These are phyloP conservation scores for Cordia subcordata DNA, from an alignment of 257 asterid genomes.

Conservation along the genomic window DNA sequence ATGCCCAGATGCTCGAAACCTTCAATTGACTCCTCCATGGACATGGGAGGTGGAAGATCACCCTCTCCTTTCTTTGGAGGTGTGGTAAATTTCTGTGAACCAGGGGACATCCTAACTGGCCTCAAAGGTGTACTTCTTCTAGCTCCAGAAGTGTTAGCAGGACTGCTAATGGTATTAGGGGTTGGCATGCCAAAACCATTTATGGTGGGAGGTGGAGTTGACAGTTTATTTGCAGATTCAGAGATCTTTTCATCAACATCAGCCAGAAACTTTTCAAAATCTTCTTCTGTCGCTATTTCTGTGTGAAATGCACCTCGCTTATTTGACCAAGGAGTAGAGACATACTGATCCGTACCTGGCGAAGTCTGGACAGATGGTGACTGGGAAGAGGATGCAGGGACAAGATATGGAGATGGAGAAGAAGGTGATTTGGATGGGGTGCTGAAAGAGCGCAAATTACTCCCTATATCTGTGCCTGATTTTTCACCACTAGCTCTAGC, in stretches of 20 bases:
- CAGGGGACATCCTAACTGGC: constrained; percentile 96
- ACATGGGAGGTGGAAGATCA: constrained; percentile 89
- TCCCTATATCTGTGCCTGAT: constrained; percentile 44
- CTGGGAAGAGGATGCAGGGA: constrained; percentile 44
- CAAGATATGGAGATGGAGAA: constrained; percentile 75
- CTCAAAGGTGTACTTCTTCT: constrained; percentile 85
- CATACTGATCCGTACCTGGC: constrained; percentile 48
- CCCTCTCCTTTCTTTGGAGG: constrained; percentile 95
- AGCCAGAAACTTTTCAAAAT: constrained; percentile 72
- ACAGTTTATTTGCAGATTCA: constrained; percentile 60
- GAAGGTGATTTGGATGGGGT: constrained; percentile 66
- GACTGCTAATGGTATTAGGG: constrained; percentile 53
- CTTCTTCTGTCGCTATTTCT: constrained; percentile 69
- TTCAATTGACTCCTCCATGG: constrained; percentile 80
- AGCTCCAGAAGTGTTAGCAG: constrained; percentile 74
- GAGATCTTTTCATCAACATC: constrained; percentile 80
- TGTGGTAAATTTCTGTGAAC: constrained; percentile 83
- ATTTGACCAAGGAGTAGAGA: constrained; percentile 71
- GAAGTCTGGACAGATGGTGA: constrained; percentile 57
- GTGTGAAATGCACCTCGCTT: constrained; percentile 56
- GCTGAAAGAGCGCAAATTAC: constrained; percentile 44
- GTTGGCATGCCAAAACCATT: constrained; percentile 60
- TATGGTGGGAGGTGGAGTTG: constrained; percentile 75
- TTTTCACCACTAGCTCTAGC: constrained; percentile 56
- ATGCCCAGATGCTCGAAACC: constrained; percentile 74